Evolutionary conservation across 192 early-diverging fungal genomes (phyloP).

Genomic region (Gonapodya prolifera): DNA sequence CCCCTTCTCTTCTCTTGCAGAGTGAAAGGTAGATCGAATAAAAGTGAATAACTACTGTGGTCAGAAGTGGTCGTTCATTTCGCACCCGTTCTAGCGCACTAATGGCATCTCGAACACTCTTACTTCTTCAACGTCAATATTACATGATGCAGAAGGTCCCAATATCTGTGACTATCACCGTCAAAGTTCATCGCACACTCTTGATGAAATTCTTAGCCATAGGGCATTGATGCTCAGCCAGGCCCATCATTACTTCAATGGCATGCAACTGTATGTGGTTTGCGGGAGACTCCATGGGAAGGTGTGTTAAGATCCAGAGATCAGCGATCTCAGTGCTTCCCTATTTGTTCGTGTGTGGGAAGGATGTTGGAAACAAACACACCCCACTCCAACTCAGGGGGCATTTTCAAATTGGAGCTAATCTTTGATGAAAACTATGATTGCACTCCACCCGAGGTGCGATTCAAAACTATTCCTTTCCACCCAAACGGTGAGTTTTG

Average conservation of each 20-base stretch:
- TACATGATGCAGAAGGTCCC: neutral
- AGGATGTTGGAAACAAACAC: neutral
- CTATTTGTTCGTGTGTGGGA: neutral
- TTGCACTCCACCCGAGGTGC: neutral
- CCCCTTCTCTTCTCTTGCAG: too few relatives aligned
- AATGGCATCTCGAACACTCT: neutral
- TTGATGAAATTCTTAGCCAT: neutral
- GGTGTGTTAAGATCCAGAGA: neutral
- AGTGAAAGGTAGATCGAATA: too few relatives aligned
- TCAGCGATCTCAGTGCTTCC: neutral
- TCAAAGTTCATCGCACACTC: too few relatives aligned
- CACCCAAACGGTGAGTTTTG: neutral
- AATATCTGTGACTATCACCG: neutral
- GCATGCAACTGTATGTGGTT: neutral
- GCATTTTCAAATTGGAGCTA: neutral
- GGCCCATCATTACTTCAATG: neutral
- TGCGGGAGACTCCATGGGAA: neutral
- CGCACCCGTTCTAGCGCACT: too few relatives aligned
- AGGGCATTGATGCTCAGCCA: neutral
- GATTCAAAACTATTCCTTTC: neutral
- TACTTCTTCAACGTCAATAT: neutral
- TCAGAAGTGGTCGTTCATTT: too few relatives aligned
- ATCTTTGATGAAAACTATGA: neutral
- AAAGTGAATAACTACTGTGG: too few relatives aligned
- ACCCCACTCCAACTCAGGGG: too few relatives aligned